Evolutionary conservation across 2,329 filamentous ascomycete species (phyloP).

Genomic region (Lasiodiplodia theobromae): DNA sequence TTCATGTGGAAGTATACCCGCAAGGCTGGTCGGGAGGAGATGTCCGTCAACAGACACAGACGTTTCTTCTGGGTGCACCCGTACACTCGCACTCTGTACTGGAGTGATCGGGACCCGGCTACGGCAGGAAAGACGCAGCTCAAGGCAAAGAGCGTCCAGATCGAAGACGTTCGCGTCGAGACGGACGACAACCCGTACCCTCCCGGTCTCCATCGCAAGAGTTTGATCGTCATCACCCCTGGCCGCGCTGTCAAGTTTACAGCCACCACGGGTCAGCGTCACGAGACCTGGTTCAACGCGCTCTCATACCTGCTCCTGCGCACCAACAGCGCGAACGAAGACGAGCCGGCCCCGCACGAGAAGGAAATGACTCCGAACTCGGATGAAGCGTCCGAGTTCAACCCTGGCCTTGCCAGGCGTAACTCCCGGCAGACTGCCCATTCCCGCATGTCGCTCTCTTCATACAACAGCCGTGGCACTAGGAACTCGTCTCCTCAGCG

Average conservation of each 20-base stretch:
- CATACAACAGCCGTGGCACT: conserved; percentile 70
- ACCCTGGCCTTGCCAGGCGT: conserved; percentile 65
- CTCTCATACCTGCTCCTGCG: conserved; percentile 90
- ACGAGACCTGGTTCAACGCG: conserved; percentile 99
- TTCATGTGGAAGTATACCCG: conserved; percentile 99
- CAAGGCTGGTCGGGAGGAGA: conserved; percentile 85
- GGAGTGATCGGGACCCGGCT: conserved; percentile 90
- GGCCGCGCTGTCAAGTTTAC: conserved; percentile 93
- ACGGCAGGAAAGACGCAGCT: conserved; percentile 78
- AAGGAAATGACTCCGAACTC: conserved; percentile 54
- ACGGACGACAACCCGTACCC: conserved; percentile 95
- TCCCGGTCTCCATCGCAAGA: conserved; percentile 92
- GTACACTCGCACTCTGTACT: conserved; percentile 95
- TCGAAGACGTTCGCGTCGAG: conserved; percentile 90
- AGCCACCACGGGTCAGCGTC: conserved; percentile 88
- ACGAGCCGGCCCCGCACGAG: conserved; percentile 63
- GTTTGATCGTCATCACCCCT: conserved; percentile 86
- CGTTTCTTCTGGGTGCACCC: conserved; percentile 99
- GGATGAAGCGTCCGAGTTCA: conserved; percentile 78
- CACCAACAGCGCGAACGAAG: conserved; percentile 63
- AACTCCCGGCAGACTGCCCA: conserved; percentile 60
- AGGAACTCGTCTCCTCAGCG: conserved; percentile 47
- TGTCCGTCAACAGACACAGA: conserved; percentile 88
- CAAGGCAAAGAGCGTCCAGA: conserved; percentile 86
- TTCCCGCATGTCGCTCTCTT: conserved; percentile 71